Evolutionary conservation across 768 basidiomycete genomes (phyloP), one percentile per base, ranked within the genome.

Genomic region (Macrolepiota fuliginosa): DNA sequence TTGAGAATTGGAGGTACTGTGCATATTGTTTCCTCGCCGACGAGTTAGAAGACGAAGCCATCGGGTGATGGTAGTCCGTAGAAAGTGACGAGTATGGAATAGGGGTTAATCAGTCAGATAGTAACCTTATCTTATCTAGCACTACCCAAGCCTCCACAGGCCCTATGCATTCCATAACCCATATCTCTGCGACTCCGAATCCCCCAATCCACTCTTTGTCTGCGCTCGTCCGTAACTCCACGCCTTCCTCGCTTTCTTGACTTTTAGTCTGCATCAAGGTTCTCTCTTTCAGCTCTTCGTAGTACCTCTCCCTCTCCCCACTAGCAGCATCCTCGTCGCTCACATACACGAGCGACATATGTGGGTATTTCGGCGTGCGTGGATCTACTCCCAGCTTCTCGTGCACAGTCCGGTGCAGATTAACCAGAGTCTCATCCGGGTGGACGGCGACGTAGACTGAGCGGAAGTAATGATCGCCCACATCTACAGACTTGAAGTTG

Each of bases 321-420:
- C 68, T 62, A 13, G 74, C 77, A 3, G 80, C 79, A 63, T 92
- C 90, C n/a, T 79, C 77, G 61, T 92, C 85, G 27, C 76, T 77
- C 62, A 92, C 85, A 68, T 93, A 93, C 67, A 83, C 87, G 62
- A 93, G 66, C 37, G 91, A 92, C 64, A 91, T 63, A 70, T 93
- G 91, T 6, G 90, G 88, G 63, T 83, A 89, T 37, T 76, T 72
- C 0, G 89, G 88, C 0, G 88, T 85, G 2, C 67, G 67, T 1
- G 82, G 77, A 24, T 79, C 73, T 7, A 81, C 61, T 4, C 70
- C 69, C 24, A 79, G 69, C 24, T 68, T 65, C 4, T 67, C 66
- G 58, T 82, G 77, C 29, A 91, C 74, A 32, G 76, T 66, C 32
- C 65, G 70, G 64, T 88, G 88, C 35, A 92, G 71, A 19, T 67